Conservation (phyloP, 208 protist species). For the Trypanosoma conorhini region DNA sequence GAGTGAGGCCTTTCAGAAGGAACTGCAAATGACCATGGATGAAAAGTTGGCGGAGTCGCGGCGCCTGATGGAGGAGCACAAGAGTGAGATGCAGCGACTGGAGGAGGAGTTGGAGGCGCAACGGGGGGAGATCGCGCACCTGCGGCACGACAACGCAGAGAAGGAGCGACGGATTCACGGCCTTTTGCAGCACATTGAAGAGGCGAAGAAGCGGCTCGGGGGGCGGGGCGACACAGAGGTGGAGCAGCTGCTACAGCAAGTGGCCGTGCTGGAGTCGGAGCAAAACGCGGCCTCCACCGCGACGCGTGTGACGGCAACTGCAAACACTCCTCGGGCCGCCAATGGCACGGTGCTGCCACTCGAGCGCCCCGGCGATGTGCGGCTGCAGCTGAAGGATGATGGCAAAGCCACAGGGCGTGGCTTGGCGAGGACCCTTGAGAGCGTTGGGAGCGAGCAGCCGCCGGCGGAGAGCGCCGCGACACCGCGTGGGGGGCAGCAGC, state of each 20-base stretch:
- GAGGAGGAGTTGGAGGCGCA: slow-evolving; percentile 54
- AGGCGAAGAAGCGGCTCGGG: slow-evolving; percentile 21
- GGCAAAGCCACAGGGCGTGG: slow-evolving; percentile 12
- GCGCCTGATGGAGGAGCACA: slow-evolving; percentile 68
- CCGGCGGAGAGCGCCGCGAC: neutral
- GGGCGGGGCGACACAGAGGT: slow-evolving; percentile 25
- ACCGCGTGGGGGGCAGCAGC: neutral
- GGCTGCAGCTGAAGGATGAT: slow-evolving; percentile 6
- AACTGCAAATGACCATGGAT: slow-evolving; percentile 63
- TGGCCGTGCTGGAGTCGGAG: slow-evolving; percentile 65
- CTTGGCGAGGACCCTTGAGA: slow-evolving; percentile 23
- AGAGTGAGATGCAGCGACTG: slow-evolving; percentile 65
- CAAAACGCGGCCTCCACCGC: slow-evolving; percentile 35
- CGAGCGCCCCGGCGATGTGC: slow-evolving; percentile 18
- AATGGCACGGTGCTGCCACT: slow-evolving; percentile 12
- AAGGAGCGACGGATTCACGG: slow-evolving; percentile 69
- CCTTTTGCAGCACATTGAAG: slow-evolving; percentile 53
- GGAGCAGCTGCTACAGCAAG: slow-evolving; percentile 55
- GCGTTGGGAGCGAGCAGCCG: neutral
- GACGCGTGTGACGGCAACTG: slow-evolving; percentile 33
- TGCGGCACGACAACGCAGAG: slow-evolving; percentile 55
- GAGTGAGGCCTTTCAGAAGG: slow-evolving; percentile 70
- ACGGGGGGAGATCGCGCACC: slow-evolving; percentile 50
- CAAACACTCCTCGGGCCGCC: slow-evolving; percentile 11
- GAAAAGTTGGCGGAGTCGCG: slow-evolving; percentile 71